Base-by-base conservation (phyloP, 176 grass and related monocot species). In the Oryza nivara region DNA sequence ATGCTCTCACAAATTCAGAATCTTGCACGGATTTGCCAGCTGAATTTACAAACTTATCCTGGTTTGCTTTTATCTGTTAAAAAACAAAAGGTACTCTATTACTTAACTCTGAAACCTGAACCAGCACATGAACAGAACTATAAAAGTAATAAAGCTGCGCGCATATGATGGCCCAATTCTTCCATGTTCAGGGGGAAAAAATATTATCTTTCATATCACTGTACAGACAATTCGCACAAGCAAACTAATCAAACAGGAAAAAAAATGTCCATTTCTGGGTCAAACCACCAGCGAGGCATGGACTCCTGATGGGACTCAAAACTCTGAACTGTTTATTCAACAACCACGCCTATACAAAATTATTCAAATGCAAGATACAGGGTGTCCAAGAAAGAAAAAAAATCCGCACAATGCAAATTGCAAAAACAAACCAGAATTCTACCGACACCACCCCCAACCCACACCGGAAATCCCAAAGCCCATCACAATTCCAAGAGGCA, bases 41-140 rank as follows among this genome's bases (percentile, higher is more conserved):
- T 41, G 79, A 72, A 72, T 88, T 88, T 84, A 89, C 54, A 88
- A 77, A 83, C 74, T 84, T 86, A 86, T 88, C 74, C 51, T 52
- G 30, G 38, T 14, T 14, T 30, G 45, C 82, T 84, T 84, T 90
- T 82, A 88, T 65, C 92, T 95, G 76, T 80, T 56, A 73, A 72
- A 74, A 93, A 74, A 84, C 80, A 51, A 66, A 87, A 93, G 52
- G 64, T 67, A 14, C 83, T 22, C n/a, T 20, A 52, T 87, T 80
- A 75, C 61, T 67, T 65, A 82, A 73, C 60, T 13, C 26, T 73
- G 74, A 68, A 68, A 67, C 68, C 65, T 72, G 43, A 83, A 86
- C 79, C 9, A 47, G 84, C 79, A 90, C 79, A 86, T 86, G 84
- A 86, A 67, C 80, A 49, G 38, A 88, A 88, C 82, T 44, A 83